Conservation (phyloP, 331 rosid genomes). For the Malus hybrid region DNA sequence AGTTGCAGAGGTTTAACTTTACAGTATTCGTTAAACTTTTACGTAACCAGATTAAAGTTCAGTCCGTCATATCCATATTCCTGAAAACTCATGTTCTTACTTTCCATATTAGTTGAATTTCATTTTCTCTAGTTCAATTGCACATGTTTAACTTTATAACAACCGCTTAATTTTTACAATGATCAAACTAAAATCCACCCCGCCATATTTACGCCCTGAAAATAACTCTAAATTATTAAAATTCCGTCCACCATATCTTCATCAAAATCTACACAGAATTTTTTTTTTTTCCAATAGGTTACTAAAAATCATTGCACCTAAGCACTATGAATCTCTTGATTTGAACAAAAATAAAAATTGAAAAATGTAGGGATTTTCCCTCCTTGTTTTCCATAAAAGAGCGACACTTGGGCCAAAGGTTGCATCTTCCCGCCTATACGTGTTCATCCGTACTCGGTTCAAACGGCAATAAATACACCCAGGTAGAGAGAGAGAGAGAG, state of each 20-base stretch:
- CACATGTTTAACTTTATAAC: background rate
- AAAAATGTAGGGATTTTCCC: background rate
- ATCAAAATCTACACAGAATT: too few relatives aligned
- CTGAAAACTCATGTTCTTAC: background rate
- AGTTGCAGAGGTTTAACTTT: background rate
- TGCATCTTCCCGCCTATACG: constrained; percentile 6
- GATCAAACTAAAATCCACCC: background rate
- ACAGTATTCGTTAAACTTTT: rapidly evolving
- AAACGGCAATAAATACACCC: background rate
- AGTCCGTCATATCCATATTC: rapidly evolving
- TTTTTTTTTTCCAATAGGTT: too few relatives aligned
- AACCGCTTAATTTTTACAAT: too few relatives aligned
- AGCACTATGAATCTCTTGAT: background rate
- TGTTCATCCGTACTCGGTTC: background rate
- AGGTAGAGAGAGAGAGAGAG: background rate
- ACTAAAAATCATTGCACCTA: background rate
- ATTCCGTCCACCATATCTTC: too few relatives aligned
- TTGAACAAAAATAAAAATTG: background rate
- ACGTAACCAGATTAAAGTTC: background rate
- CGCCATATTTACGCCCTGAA: background rate
- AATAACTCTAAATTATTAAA: background rate
- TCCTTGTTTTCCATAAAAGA: background rate
- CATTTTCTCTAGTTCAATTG: background rate
- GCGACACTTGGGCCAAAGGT: background rate
- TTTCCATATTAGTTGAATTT: background rate